These are phyloP conservation scores for Blepharisma stoltei DNA, from an alignment of 73 alveolate genomes.

Conservation along the genomic window DNA sequence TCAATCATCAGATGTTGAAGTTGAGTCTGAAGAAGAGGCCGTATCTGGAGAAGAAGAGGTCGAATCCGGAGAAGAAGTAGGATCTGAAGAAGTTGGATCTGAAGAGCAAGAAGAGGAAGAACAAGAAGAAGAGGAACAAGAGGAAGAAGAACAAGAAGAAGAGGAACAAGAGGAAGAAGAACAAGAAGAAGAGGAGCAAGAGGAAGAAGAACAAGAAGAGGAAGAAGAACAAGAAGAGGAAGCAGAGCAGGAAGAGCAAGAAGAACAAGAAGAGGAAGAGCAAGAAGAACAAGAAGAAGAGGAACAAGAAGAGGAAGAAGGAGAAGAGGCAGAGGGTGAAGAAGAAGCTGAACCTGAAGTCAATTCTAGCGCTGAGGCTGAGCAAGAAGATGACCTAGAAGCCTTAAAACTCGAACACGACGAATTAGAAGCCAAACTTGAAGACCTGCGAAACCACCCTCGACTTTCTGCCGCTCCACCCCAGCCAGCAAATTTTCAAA, in stretches of 20 bases:
- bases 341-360: no score
- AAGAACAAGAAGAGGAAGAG: constrained; percentile 25
- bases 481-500: no score
- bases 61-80: not conserved
- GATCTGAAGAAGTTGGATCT: constrained; percentile 15
- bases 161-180: not conserved
- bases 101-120: constrained; percentile 30
- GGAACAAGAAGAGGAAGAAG: not conserved
- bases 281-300: constrained; percentile 21
- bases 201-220: constrained; percentile 5
- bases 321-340: not conserved
- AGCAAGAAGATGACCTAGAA: constrained; percentile 23
- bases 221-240: constrained; percentile 27
- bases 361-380: not conserved
- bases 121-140: constrained; percentile 5
- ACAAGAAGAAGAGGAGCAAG: not conserved
- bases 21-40: no score
- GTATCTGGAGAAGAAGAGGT: constrained; percentile 1
- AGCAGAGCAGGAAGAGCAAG: constrained; percentile 11
- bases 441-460: no score
- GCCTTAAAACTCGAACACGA: not conserved
- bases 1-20: no score
- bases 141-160: not conserved
- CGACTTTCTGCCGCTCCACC: no score
- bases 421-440: no score